A percentile compares a stretch with the other conserved stretches of the same genome.
Conservation (phyloP, 345 rosid genomes). For the Microthlaspi erraticum region DNA sequence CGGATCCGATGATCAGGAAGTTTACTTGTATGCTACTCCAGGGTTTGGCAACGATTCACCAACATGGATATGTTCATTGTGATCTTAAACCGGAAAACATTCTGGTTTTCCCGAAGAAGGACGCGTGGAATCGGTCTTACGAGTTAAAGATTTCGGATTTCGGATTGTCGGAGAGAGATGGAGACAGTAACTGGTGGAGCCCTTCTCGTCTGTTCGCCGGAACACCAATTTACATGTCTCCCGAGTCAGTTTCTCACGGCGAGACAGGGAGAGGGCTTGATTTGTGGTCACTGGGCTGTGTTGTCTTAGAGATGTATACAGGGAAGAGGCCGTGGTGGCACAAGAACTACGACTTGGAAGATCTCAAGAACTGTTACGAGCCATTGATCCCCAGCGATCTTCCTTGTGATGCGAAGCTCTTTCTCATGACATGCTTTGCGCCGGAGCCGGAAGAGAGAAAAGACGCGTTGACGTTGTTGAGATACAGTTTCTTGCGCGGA, state of each 20-base stretch:
- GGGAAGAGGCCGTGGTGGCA: constrained; percentile 53
- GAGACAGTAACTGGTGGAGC: constrained; percentile 12
- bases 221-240: constrained; percentile 21
- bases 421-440: constrained; percentile 36
- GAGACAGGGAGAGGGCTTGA: constrained; percentile 47
- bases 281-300: constrained; percentile 61
- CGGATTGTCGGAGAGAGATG: constrained; percentile 14
- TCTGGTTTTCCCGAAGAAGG: constrained; percentile 6
- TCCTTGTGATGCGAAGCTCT: constrained; percentile 32
- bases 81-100: constrained; percentile 19
- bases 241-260: constrained; percentile 8
- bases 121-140: background rate
- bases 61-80: background rate
- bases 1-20: constrained; percentile 42
- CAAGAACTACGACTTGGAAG: constrained; percentile 13
- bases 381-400: constrained; percentile 33
- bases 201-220: background rate
- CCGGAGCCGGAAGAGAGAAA: background rate
- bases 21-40: constrained; percentile 44
- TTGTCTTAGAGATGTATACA: constrained; percentile 58
- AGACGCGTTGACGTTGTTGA: constrained; percentile 23
- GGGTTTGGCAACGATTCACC: constrained; percentile 35
- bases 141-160: constrained; percentile 14
- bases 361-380: constrained; percentile 11
- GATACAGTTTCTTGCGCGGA: constrained; percentile 14